These are phyloP conservation scores for Aschersonia sp. DNA, from an alignment of 2,329 filamentous ascomycete genomes.

Conservation along the genomic window DNA sequence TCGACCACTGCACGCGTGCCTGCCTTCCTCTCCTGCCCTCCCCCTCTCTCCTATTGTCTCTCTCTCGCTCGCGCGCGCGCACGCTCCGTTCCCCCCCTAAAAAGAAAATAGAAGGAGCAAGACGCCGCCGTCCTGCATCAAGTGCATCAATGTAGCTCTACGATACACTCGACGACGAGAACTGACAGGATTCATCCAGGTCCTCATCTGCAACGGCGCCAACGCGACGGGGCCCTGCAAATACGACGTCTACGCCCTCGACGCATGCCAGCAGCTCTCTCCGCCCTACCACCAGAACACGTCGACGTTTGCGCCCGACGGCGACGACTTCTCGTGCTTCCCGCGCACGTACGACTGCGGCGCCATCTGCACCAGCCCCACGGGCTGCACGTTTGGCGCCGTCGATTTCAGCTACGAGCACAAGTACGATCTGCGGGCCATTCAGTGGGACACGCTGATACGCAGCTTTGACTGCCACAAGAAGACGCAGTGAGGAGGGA, in stretches of 20 bases:
- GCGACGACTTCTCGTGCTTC: conserved; percentile 32
- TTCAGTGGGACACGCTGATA: conserved; percentile 27
- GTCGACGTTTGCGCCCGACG: conserved; percentile 35
- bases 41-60: not conserved
- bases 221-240: conserved; percentile 33
- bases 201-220: conserved; percentile 35
- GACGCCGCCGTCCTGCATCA: no score
- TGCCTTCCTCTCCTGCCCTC: no score
- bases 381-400: conserved; percentile 35
- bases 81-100: not conserved
- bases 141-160: no score
- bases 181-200: conserved; percentile 12
- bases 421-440: conserved; percentile 31
- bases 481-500: not conserved
- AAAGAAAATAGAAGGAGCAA: no score
- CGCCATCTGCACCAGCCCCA: conserved; percentile 31
- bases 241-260: conserved; percentile 26
- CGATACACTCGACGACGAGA: not conserved
- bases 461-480: conserved; percentile 18
- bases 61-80: not conserved
- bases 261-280: conserved; percentile 29
- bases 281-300: conserved; percentile 24
- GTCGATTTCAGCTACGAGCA: conserved; percentile 28
- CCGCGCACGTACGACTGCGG: conserved; percentile 26
- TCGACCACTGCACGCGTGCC: no score